Conservation (phyloP, 768 basidiomycete species). For the Neoboletus brunneissimus region DNA sequence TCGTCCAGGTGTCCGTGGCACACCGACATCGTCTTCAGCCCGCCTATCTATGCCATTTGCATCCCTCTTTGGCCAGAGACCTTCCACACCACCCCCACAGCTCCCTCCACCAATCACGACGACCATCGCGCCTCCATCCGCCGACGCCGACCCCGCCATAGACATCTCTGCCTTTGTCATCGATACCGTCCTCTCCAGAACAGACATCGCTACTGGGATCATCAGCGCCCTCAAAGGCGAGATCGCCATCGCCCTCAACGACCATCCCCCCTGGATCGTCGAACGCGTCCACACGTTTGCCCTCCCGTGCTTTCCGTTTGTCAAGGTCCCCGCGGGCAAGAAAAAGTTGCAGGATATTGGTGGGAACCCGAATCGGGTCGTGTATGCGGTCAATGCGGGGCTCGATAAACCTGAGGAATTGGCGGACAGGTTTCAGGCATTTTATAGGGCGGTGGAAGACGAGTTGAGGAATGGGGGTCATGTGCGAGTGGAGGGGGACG, state of each 20-base stretch:
- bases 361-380: slow-evolving; percentile 17
- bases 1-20: slow-evolving; percentile 25
- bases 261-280: slow-evolving; percentile 54
- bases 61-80: slow-evolving; percentile 62
- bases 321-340: slow-evolving; percentile 35
- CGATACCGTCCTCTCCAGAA: slow-evolving; percentile 46
- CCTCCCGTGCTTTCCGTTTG: slow-evolving; percentile 54
- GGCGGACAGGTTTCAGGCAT: slow-evolving; percentile 60
- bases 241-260: slow-evolving; percentile 46
- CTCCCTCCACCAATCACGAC: slow-evolving; percentile 22
- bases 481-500: neutral
- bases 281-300: slow-evolving; percentile 59
- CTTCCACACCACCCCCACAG: slow-evolving; percentile 31
- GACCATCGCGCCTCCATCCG: slow-evolving; percentile 25
- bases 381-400: slow-evolving; percentile 42
- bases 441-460: slow-evolving; percentile 65
- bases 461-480: slow-evolving; percentile 44
- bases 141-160: slow-evolving; percentile 37
- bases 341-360: slow-evolving; percentile 33
- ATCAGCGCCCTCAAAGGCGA: slow-evolving; percentile 54
- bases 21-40: slow-evolving; percentile 30
- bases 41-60: slow-evolving; percentile 75
- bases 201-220: slow-evolving; percentile 54
- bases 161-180: slow-evolving; percentile 65
- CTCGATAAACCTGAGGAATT: slow-evolving; percentile 51